Conservation (phyloP, 1,139 yeast species). For the Waltiozyma sp. region DNA sequence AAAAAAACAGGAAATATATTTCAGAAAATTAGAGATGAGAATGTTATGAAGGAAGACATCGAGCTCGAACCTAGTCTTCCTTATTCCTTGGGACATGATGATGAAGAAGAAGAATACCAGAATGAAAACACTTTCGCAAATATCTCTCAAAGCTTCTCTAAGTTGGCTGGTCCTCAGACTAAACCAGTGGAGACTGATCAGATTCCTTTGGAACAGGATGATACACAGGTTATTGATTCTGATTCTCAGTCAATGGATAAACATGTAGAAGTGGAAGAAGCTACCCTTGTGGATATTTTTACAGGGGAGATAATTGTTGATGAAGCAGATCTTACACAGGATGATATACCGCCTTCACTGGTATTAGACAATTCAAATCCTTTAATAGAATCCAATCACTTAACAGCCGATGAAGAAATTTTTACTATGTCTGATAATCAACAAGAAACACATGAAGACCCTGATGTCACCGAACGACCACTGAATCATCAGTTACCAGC, state of each 20-base stretch:
- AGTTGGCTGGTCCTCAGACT: no score
- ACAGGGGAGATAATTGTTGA: background rate
- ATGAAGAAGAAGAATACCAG: background rate
- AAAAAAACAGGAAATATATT: background rate
- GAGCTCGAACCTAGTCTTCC: background rate
- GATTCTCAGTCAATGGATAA: no score
- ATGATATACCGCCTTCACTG: background rate
- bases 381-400: background rate
- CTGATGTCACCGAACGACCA: background rate
- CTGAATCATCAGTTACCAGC: background rate
- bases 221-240: background rate
- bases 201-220: background rate
- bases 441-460: background rate
- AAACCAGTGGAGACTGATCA: no score
- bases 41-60: background rate
- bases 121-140: no score
- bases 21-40: background rate
- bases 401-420: background rate
- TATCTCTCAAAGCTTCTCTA: background rate
- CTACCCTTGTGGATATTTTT: background rate
- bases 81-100: background rate
- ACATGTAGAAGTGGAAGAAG: background rate
- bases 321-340: background rate
- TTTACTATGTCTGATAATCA: background rate
- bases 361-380: background rate